Evolutionary conservation across 345 rosid genomes (phyloP).

Genomic region (Populus deltoides): DNA sequence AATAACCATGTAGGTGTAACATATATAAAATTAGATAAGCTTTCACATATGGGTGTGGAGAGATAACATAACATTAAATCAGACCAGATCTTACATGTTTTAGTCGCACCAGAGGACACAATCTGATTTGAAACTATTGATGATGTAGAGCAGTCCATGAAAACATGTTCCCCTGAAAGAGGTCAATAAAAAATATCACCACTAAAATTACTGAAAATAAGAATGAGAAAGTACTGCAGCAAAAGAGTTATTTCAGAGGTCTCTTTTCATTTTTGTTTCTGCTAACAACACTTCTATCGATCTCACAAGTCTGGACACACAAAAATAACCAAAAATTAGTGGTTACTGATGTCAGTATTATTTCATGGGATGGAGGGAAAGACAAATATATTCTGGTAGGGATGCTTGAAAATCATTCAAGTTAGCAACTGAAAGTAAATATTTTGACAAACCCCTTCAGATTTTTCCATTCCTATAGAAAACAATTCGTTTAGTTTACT

Average conservation of each 20-base stretch:
- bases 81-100: conserved; percentile 54
- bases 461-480: not conserved
- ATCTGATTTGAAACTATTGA: conserved; percentile 62
- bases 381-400: not conserved
- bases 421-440: not conserved
- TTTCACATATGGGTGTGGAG: not conserved
- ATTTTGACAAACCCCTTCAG: not conserved
- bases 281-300: not conserved
- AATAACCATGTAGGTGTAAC: not conserved
- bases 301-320: not conserved
- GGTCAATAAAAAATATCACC: not conserved
- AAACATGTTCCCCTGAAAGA: conserved; percentile 76
- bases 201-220: not conserved
- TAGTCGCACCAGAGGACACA: conserved; percentile 60
- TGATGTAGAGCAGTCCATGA: conserved; percentile 65
- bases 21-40: not conserved
- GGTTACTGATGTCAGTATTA: not conserved
- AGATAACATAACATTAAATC: conserved; percentile 6
- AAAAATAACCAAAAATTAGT: not conserved
- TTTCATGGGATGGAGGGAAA: not conserved
- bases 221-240: not conserved
- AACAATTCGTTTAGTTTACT: not conserved
- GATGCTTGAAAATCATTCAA: not conserved
- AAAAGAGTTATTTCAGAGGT: not conserved
- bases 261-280: not conserved